Evolutionary conservation across 441 rosid genomes (phyloP).

Genomic region (Lepidium campestre): DNA sequence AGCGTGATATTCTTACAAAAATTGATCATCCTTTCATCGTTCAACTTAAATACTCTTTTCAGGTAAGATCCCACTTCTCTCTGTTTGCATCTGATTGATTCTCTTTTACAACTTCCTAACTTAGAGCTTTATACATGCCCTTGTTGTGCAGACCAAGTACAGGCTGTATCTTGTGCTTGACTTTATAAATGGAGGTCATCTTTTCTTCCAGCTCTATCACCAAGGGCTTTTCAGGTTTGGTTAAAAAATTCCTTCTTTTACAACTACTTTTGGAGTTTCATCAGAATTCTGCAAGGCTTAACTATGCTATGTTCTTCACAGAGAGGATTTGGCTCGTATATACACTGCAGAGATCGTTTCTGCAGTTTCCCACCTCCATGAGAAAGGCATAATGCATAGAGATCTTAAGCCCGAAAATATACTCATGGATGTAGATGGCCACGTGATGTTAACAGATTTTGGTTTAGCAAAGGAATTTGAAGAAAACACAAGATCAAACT

Average conservation of each 20-base stretch:
- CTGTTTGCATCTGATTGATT: background rate
- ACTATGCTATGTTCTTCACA: slow-evolving; percentile 22
- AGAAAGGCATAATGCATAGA: slow-evolving; percentile 93
- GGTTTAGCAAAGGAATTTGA: slow-evolving; percentile 88
- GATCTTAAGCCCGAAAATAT: slow-evolving; percentile 97
- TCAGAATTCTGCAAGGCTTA: background rate
- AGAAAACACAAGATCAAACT: slow-evolving; percentile 81
- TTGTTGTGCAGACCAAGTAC: slow-evolving; percentile 69
- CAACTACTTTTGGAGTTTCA: background rate
- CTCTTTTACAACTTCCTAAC: background rate
- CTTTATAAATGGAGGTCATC: slow-evolving; percentile 94
- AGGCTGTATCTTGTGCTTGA: slow-evolving; percentile 84
- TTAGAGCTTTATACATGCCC: background rate
- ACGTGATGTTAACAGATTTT: slow-evolving; percentile 88
- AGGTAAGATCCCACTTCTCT: slow-evolving; percentile 35
- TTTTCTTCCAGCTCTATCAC: slow-evolving; percentile 89
- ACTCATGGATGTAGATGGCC: slow-evolving; percentile 81
- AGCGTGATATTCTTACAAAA: slow-evolving; percentile 80
- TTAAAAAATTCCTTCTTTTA: background rate
- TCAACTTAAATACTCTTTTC: slow-evolving; percentile 82
- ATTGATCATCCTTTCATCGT: slow-evolving; percentile 90
- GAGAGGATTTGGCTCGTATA: slow-evolving; percentile 89
- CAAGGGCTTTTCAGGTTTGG: slow-evolving; percentile 90
- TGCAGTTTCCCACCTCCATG: slow-evolving; percentile 87
- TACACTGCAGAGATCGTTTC: slow-evolving; percentile 89